Conservation (phyloP, 2,329 filamentous ascomycete species). For the Fusarium sp. region DNA sequence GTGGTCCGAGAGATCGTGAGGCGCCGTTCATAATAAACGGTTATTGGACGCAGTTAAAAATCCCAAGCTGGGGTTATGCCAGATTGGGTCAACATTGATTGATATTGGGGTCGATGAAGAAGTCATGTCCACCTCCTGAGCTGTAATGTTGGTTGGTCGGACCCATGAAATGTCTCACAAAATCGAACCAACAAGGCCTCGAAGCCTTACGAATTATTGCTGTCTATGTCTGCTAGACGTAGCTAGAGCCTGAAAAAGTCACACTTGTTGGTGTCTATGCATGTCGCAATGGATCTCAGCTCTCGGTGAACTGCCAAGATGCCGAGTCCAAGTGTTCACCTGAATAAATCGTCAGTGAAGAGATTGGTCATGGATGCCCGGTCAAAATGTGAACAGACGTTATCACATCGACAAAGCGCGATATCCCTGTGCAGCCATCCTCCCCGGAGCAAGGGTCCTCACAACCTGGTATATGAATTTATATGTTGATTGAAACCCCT, state of each 20-base stretch:
- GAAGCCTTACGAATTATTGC: slow-evolving; percentile 38
- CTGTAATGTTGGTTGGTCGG: not conserved
- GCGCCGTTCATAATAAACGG: slow-evolving; percentile 11
- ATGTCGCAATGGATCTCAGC: slow-evolving; percentile 3
- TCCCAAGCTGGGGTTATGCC: slow-evolving; percentile 18
- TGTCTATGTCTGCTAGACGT: not conserved
- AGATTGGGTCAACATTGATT: slow-evolving; percentile 1
- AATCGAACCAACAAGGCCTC: slow-evolving; percentile 34
- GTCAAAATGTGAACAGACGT: slow-evolving; percentile 30
- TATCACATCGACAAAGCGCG: slow-evolving; percentile 34
- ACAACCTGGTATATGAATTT: not conserved
- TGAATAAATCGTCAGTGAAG: slow-evolving; percentile 35
- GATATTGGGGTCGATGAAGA: slow-evolving; percentile 11
- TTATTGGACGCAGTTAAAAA: slow-evolving; percentile 14
- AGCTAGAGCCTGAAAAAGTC: not conserved
- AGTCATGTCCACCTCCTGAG: slow-evolving; percentile 9
- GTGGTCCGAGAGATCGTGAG: slow-evolving; percentile 23
- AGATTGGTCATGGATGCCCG: slow-evolving; percentile 35
- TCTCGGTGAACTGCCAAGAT: slow-evolving; percentile 27
- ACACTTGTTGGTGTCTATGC: slow-evolving; percentile 24
- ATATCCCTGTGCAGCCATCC: slow-evolving; percentile 29
- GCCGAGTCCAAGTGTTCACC: slow-evolving; percentile 25
- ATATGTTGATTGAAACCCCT: not conserved
- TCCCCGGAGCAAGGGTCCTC: slow-evolving; percentile 23
- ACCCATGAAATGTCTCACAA: slow-evolving; percentile 34